These are phyloP conservation scores for Hyaloscypha finlandica DNA, from an alignment of 495 filamentous ascomycete species.

Conservation along the genomic window DNA sequence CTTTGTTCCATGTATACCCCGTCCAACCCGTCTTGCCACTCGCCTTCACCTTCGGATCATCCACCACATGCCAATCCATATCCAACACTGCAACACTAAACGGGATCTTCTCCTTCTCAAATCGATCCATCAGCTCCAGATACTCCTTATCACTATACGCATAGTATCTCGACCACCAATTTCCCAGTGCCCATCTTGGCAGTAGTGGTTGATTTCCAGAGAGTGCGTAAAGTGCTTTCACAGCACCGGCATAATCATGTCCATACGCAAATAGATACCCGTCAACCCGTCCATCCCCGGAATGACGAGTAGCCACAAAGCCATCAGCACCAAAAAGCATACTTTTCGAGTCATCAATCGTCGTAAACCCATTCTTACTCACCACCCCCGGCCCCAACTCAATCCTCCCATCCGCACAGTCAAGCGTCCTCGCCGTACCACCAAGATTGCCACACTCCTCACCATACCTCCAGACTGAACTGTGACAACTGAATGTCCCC, in stretches of 20 bases:
- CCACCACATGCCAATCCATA: constrained; percentile 64
- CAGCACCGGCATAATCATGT: constrained; percentile 52
- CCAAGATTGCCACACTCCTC: constrained; percentile 46
- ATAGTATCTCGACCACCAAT: constrained; percentile 66
- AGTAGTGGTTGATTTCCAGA: constrained; percentile 57
- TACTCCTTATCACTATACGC: constrained; percentile 53
- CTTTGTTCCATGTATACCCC: constrained; percentile 60
- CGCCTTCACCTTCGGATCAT: constrained; percentile 36
- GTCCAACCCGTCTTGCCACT: constrained; percentile 51
- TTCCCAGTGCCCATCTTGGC: constrained; percentile 59
- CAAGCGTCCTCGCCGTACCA: constrained; percentile 56
- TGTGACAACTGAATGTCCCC: constrained; percentile 36
- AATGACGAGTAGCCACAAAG: constrained; percentile 44
- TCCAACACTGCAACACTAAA: constrained; percentile 57
- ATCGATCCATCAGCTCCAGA: constrained; percentile 51
- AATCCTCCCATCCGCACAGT: constrained; percentile 50
- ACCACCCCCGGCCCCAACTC: constrained; percentile 50
- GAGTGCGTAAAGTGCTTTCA: constrained; percentile 55
- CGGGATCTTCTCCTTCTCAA: constrained; percentile 48
- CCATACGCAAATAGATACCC: constrained; percentile 61
- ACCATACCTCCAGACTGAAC: constrained; percentile 50
- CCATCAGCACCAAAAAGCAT: constrained; percentile 58
- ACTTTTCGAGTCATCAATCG: constrained; percentile 55
- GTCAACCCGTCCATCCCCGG: constrained; percentile 47
- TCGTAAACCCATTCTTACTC: constrained; percentile 46